Base-by-base conservation (phyloP, 2,329 filamentous ascomycete genomes). In the Colletotrichum higginsianum region DNA sequence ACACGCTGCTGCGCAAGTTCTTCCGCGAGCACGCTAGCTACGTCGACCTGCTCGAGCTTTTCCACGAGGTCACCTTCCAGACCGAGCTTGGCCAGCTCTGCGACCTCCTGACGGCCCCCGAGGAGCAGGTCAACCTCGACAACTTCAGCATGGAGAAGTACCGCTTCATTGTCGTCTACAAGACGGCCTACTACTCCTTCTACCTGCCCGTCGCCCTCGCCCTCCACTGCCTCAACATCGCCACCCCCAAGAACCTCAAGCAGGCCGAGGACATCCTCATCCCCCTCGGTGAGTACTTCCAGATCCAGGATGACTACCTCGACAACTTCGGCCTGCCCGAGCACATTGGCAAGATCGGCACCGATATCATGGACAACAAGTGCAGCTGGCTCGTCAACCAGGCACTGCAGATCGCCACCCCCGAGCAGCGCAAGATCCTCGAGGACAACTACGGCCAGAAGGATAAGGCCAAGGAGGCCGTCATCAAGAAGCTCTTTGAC, bases 361-460 rank as follows among this genome's bases (percentile, higher is more conserved):
- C 96, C 72, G 96, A 99, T 80, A 99, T 99, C 83, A 92, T 95
- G 88, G 96, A 99, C 86, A 99, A 99, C 90, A 99, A 99, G 89
- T 99, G 96, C 89, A 97, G 94, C 52, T 99, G 96, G 96, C 87
- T 99, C 72, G 90, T 99, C 84, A 99, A 99, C 89, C 92, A 98
- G 84, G 96, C 96, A 57, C 88, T 99, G 71, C 88, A 91, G 81
- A 89, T 92, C 74, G 93, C 90, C 75, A 95, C 89, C 2, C 91
- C 94, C 1, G 94, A 96, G 82, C 96, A 99, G 88, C 91, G 95
- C 80, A 88, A 93, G 84, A 83, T 97, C 49, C 91, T 99, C 62
- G 94, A 98, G 80, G 90, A 94, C 69, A 96, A 98, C 86, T 99
- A 99, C 82, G 96, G 96, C 76, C 91, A 91, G 81, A 99, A 98